A percentile compares a stretch with the other conserved stretches of the same genome.
Evolutionary conservation across 225 moss, liverwort and hornwort genomes (phyloP).

Genomic region (Thuidium tamariscinum): DNA sequence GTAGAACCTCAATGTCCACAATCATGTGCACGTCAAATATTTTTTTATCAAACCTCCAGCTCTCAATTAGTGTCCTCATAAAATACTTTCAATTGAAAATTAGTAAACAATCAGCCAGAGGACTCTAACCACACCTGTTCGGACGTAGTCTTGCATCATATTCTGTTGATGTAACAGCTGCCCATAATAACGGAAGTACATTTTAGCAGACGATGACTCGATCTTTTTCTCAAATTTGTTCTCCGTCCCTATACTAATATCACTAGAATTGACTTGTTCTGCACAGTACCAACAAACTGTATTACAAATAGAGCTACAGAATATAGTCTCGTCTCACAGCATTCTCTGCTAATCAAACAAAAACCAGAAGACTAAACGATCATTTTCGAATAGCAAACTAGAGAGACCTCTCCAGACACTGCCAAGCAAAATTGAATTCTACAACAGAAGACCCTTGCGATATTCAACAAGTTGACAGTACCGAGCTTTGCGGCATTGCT

Average conservation of each 20-base stretch:
- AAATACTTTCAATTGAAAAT: neutral
- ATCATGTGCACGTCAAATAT: neutral
- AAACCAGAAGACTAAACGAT: neutral
- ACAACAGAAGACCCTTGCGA: neutral
- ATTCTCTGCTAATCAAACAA: neutral
- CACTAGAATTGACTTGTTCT: constrained; percentile 7
- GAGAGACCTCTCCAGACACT: neutral
- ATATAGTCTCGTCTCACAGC: neutral
- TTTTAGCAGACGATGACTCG: constrained; percentile 53
- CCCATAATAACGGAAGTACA: constrained; percentile 67
- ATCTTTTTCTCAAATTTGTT: constrained; percentile 61
- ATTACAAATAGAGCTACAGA: neutral
- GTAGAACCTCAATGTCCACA: neutral
- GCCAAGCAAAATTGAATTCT: neutral
- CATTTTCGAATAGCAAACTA: neutral
- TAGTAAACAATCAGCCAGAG: neutral
- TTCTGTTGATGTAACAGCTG: constrained; percentile 57
- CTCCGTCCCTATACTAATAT: neutral
- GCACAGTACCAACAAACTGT: neutral
- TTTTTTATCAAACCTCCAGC: neutral
- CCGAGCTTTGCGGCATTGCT: neutral
- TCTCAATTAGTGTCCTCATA: neutral
- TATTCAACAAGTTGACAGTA: neutral
- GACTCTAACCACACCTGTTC: constrained; percentile 15
- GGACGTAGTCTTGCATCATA: constrained; percentile 68